A percentile compares a stretch with the other conserved stretches of the same genome.
phyloP scores from a whole-genome alignment of 2,329 filamentous ascomycete species.

The Fusarium sp. region DNA sequence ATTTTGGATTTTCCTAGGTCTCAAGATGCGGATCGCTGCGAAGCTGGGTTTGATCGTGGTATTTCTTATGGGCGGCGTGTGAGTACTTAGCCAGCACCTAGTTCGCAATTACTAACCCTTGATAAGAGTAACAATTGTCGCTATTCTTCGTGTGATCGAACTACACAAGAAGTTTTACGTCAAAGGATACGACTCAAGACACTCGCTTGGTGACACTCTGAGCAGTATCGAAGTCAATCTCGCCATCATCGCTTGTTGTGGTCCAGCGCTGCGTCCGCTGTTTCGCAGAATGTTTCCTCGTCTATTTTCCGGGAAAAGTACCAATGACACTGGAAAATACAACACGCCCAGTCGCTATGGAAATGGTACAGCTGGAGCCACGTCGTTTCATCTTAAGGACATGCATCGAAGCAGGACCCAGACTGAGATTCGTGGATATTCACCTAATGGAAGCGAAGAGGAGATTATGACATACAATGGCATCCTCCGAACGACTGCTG shows the following conservation, averaged over 20 bases:
- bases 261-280: conserved; percentile 41
- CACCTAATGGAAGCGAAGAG: conserved; percentile 38
- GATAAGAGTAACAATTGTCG: conserved; percentile 48
- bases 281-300: conserved; percentile 40
- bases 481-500: conserved; percentile 35
- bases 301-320: conserved; percentile 19
- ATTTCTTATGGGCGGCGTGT: conserved; percentile 54
- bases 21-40: conserved; percentile 51
- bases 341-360: conserved; percentile 19
- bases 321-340: background rate
- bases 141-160: conserved; percentile 47
- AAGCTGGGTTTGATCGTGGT: conserved; percentile 54
- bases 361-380: background rate
- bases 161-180: conserved; percentile 33
- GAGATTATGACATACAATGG: conserved; percentile 43
- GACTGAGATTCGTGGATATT: conserved; percentile 35
- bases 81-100: conserved; percentile 18
- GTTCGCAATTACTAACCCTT: fast-evolving
- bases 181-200: conserved; percentile 40
- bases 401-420: conserved; percentile 25
- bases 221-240: conserved; percentile 52
- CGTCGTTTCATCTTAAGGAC: conserved; percentile 31
- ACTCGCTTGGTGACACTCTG: conserved; percentile 45
- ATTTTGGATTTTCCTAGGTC: conserved; percentile 53
- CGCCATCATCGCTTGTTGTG: conserved; percentile 52